Evolutionary conservation across 805 yeast genomes (phyloP), one percentile per base, ranked within the genome.

Genomic region (Myxozyma nipponensis): DNA sequence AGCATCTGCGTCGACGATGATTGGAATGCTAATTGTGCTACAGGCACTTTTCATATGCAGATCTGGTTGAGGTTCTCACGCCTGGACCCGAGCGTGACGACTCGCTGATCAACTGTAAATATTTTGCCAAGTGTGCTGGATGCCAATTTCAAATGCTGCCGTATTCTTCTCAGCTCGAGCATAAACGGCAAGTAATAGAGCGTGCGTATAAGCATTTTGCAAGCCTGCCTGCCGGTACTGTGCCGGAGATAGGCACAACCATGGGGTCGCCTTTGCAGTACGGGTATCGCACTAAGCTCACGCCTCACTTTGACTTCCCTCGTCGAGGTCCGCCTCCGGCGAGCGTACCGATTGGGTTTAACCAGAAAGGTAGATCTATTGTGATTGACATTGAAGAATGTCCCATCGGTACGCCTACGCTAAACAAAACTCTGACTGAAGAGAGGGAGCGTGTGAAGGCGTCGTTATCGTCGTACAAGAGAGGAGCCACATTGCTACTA

Each of bases 311-410:
- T 68, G 89, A 85, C 62, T 70, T 86, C 35, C 93, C 95, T 22
- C 77, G 81, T 62, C 72, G 68, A 42, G 54, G 54, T 10, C 56
- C 54, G 22, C 52, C 54, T n/a, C 71, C 73, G 10, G 62, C 70
- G 28, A 65, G 61, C 17, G 63, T 66, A 39, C 78, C 86, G 15
- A 72, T 93, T 49, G 98, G 98, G 1, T 93, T 91, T 70, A 95
- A 95, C 5, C 75, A 83, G 46, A 86, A 86, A 65, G 89, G 88
- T n/a, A 69, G 74, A 35, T 76, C 72, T 19, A 68, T 78, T 5
- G 83, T 87, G 24, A 70, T 93, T 56, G 98, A 93, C 67, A 90
- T 93, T 57, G 98, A 93, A 66, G 96, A 89, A 58, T 93, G 98
- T 67, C 71, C 83, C 2, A 88, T 93, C 58, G 98, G 96, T 4